Evolutionary conservation across 2,329 filamentous ascomycete genomes (phyloP).

Genomic region (Conoideocrella luteorostrata): DNA sequence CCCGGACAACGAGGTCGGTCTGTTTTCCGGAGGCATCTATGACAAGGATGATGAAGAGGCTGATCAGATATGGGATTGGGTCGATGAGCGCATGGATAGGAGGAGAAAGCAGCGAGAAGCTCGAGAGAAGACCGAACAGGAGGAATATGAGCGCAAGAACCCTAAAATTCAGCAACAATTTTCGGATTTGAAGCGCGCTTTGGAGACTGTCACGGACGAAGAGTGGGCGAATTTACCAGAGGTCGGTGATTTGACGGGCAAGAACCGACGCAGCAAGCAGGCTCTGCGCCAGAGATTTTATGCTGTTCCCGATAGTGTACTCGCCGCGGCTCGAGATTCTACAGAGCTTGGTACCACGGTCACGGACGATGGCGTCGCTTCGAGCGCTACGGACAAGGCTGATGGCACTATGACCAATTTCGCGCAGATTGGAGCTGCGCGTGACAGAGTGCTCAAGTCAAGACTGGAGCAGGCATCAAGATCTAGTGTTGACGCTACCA

Average conservation of each 20-base stretch:
- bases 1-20: slow-evolving; percentile 91
- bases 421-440: slow-evolving; percentile 89
- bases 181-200: slow-evolving; percentile 85
- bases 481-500: slow-evolving; percentile 56
- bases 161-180: slow-evolving; percentile 98
- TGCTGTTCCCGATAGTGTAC: slow-evolving; percentile 90
- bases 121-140: slow-evolving; percentile 82
- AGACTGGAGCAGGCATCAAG: slow-evolving; percentile 83
- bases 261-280: slow-evolving; percentile 80
- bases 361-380: slow-evolving; percentile 64
- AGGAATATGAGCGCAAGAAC: slow-evolving; percentile 95
- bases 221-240: slow-evolving; percentile 96
- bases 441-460: slow-evolving; percentile 94
- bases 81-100: slow-evolving; percentile 96
- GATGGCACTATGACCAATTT: slow-evolving; percentile 98
- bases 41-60: slow-evolving; percentile 98
- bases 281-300: slow-evolving; percentile 83
- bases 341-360: slow-evolving; percentile 82
- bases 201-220: slow-evolving; percentile 84
- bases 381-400: slow-evolving; percentile 35
- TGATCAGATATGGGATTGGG: slow-evolving; percentile 88
- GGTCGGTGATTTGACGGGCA: slow-evolving; percentile 92
- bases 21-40: slow-evolving; percentile 93
- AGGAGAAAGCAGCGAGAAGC: slow-evolving; percentile 88
- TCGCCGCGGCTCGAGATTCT: slow-evolving; percentile 76